Base-by-base conservation (phyloP, 768 basidiomycete genomes). In the Coprinopsis sp. region DNA sequence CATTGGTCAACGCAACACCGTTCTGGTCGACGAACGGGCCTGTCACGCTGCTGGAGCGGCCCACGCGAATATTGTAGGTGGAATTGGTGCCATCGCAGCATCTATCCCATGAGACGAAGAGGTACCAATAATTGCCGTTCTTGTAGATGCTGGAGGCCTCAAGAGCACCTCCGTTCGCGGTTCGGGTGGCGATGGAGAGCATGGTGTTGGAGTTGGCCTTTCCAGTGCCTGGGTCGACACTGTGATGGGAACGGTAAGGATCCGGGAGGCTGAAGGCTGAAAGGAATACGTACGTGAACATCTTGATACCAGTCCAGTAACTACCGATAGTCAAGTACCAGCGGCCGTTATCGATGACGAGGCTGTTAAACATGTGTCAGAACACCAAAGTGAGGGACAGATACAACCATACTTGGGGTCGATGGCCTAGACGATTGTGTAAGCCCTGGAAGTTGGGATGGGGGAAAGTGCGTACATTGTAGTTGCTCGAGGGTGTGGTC, bases 31-130 rank as follows among this genome's bases (percentile, higher is more conserved):
- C 71, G 13, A 31, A 21, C 8, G 25, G 24, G 31, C 19, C 23
- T 16, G 57, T 67, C 29, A 40, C 74, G 74, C 61, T 67, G 3
- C 65, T 55, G 4, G 76, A 71, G 24, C 79, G 67, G 18, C 76
- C 77, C 24, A 82, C 78, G 7, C 77, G 71, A 45, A 80, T 82
- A 49, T 79, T 82, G 54, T 81, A 81, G 0, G 78, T 81, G 60
- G 76, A 77, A 8, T 60, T 63, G 13, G 67, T 70, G 3, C 77
- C 78, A 19, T 57, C 34, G 58, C 78, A 79, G 60, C 77, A 79
- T 2, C 60, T 61, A 51, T 79, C 78, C 78, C 77, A 79, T 7
- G 72, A 73, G 1, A 72, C 67, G 60, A 81, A 81, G n/a, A 81
- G 64, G 52, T 79, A 81, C 59, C 70, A 80, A 53, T 62, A 79